Evolutionary conservation across 352 stramenopile species (phyloP).

Genomic region (Blastocystis sp.): DNA sequence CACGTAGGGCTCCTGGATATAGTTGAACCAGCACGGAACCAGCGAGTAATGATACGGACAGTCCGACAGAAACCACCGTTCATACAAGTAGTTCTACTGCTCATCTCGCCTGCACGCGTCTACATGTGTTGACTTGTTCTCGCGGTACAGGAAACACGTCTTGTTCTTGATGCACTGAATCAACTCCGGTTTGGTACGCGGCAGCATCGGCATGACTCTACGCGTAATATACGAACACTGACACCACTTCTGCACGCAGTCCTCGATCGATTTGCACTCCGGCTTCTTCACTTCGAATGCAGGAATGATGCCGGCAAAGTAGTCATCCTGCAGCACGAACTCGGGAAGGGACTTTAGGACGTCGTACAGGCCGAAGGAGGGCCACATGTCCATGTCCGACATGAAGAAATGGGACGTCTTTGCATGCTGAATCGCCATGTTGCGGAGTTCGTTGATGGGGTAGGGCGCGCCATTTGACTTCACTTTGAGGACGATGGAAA

Average conservation of each 20-base stretch:
- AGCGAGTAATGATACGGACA: slow-evolving; percentile 25
- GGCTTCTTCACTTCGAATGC: slow-evolving; percentile 33
- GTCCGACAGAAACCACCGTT: slow-evolving; percentile 42
- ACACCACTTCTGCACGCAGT: slow-evolving; percentile 7
- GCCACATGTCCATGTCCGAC: slow-evolving; percentile 54
- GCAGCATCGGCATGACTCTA: neutral
- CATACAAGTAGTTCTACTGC: slow-evolving; percentile 29
- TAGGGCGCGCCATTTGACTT: neutral
- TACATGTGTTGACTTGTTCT: slow-evolving; percentile 40
- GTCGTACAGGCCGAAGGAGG: slow-evolving; percentile 1
- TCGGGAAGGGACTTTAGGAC: neutral
- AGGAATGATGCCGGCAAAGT: slow-evolving; percentile 11
- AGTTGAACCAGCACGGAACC: slow-evolving; percentile 43
- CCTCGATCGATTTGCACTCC: neutral
- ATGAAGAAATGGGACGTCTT: slow-evolving; percentile 19
- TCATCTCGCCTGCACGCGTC: neutral
- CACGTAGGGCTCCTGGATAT: slow-evolving; percentile 46
- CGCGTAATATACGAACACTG: too few relatives aligned
- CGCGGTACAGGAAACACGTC: slow-evolving; percentile 31
- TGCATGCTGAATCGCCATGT: neutral
- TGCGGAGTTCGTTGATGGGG: slow-evolving; percentile 23
- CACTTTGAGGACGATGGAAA: slow-evolving; percentile 1
- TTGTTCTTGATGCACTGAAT: slow-evolving; percentile 29
- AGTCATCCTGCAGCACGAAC: slow-evolving; percentile 14
- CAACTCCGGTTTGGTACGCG: slow-evolving; percentile 21